These are phyloP conservation scores for Ballota nigra DNA, from an alignment of 257 asterid genomes.

Conservation along the genomic window DNA sequence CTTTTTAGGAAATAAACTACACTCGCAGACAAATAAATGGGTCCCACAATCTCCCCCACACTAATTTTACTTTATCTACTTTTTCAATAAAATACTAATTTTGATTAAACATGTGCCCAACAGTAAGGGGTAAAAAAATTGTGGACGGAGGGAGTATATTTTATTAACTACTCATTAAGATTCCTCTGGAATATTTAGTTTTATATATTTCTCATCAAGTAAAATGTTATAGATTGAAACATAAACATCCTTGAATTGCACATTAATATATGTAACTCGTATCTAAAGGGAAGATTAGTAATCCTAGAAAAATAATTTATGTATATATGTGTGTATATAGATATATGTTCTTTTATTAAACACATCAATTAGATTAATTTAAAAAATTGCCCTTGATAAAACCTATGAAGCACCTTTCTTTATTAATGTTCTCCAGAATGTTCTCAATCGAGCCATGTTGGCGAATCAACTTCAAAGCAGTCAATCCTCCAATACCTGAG, in stretches of 20 bases:
- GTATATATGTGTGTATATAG: background rate
- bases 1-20: too few relatives aligned
- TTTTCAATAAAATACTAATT: too few relatives aligned
- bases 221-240: background rate
- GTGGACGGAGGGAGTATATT: too few relatives aligned
- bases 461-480: conserved; percentile 93
- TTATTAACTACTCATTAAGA: conserved; percentile 6
- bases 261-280: background rate
- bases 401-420: conserved; percentile 66
- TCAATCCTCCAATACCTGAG: conserved; percentile 91
- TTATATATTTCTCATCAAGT: conserved; percentile 9
- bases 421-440: conserved; percentile 83
- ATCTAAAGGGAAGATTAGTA: background rate
- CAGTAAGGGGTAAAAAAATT: too few relatives aligned
- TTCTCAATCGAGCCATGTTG: conserved; percentile 90
- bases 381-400: conserved; percentile 1
- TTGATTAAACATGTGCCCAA: too few relatives aligned
- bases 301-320: background rate
- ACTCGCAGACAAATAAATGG: too few relatives aligned
- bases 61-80: too few relatives aligned
- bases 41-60: too few relatives aligned
- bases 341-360: background rate
- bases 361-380: background rate
- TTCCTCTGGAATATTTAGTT: background rate
- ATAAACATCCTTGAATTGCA: background rate